These are phyloP conservation scores for Colletotrichum sansevieriae DNA, from an alignment of 2,329 filamentous ascomycete species.

Conservation along the genomic window DNA sequence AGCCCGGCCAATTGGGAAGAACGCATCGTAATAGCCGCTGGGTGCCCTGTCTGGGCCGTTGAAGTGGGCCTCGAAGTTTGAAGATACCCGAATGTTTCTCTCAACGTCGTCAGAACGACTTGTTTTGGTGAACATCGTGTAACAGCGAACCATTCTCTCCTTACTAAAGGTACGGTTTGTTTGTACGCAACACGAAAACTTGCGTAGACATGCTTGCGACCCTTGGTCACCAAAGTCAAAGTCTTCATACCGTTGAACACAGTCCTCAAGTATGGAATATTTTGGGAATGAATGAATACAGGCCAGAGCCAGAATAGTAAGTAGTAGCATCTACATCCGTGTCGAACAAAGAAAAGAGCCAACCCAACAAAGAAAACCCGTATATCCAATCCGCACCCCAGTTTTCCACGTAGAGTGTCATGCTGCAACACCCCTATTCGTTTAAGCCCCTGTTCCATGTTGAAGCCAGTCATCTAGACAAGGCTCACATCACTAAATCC, in stretches of 20 bases:
- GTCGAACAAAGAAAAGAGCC: constrained; percentile 25
- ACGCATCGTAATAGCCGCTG: neutral
- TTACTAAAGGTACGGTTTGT: too few relatives aligned
- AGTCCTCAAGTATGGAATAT: too few relatives aligned
- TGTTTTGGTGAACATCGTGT: too few relatives aligned
- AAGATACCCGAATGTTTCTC: too few relatives aligned
- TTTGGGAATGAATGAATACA: constrained; percentile 29
- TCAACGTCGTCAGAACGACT: neutral
- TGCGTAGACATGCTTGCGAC: too few relatives aligned
- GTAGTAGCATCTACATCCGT: constrained; percentile 38
- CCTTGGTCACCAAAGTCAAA: neutral
- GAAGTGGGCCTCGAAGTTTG: neutral
- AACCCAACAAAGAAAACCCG: constrained; percentile 30
- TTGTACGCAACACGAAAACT: too few relatives aligned
- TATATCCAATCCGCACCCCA: constrained; percentile 22
- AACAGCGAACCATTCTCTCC: too few relatives aligned
- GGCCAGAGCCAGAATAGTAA: constrained; percentile 31
- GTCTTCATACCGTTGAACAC: too few relatives aligned
- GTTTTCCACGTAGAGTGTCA: constrained; percentile 19
- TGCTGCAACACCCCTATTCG: constrained; percentile 2
- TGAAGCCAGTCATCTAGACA: constrained; percentile 39
- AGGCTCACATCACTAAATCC: constrained; percentile 41
- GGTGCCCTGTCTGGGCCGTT: neutral
- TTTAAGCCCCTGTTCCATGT: neutral
- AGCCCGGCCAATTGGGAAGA: neutral